Base-by-base conservation (phyloP, 2,329 filamentous ascomycete species). In the Fusarium odoratissimum region DNA sequence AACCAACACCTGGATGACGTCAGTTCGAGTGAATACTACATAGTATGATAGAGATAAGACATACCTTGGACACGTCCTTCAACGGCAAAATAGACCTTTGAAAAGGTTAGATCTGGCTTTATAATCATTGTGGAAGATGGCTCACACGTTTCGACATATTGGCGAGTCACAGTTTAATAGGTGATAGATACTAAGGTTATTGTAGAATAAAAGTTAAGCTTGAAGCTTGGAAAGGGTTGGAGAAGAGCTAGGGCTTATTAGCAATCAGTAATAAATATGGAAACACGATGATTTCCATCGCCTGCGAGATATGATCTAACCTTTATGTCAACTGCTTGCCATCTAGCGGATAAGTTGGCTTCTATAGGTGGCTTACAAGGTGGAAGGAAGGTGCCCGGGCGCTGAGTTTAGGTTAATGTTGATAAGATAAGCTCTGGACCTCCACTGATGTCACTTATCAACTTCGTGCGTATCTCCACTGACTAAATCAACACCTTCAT, bases 31-130 rank as follows among this genome's bases (percentile, higher is more conserved):
- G 35, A 23, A 49, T 35, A 31, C 33, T 30, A 40, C 31, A 54
- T 40, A 56, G 25, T 31, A 25, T 13, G 21, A 14, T 13, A 13
- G n/a, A 45, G 25, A 59, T 42, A 12, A 12, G 58, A 73, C 83
- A 69, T 82, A 91, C 92, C 92, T 87, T 94, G 92, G 17, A 94
- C 92, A 42, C 86, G 86, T 60, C 91, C 92, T 75, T 93, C 90
- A 64, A 90, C 91, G 21, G 88, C 82, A 78, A 91, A 92, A 74
- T 89, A 89, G 37, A 91, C 82, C 89, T 91, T 54, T 9, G 1
- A 28, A n/a, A 6, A 5, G 21, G 25, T 76, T 31, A 77, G 49
- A n/a, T 8, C 21, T 17, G 4, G 6, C 40, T 4, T 17, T 16
- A 17, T n/a, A 31, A 14, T 42, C 16, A n/a, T 14, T 33, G 25